phyloP scores from a whole-genome alignment of 441 rosid genomes.

The Corymbia citriodora region DNA sequence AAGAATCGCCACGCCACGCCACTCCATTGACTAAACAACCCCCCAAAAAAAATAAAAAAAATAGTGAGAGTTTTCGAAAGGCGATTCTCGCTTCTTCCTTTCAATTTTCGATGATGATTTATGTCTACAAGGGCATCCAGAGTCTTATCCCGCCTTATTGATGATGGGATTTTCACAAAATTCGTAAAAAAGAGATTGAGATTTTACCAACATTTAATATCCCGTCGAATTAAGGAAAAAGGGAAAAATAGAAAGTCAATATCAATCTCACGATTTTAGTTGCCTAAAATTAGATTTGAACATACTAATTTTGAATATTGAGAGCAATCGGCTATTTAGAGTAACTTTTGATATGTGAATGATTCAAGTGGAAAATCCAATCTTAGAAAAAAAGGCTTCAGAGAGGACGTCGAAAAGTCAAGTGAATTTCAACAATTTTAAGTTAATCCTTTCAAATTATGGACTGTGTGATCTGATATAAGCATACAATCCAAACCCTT shows the following conservation, averaged over 20 bases:
- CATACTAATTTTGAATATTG: accelerated
- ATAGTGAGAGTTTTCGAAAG: not conserved
- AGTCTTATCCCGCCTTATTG: accelerated
- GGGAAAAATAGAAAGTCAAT: accelerated
- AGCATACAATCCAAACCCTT: not conserved
- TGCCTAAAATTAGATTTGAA: accelerated
- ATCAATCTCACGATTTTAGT: accelerated
- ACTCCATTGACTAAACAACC: not conserved
- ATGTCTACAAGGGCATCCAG: accelerated
- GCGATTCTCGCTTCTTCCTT: too few relatives aligned
- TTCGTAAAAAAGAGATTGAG: accelerated
- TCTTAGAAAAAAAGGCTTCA: not conserved
- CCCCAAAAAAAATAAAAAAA: accelerated
- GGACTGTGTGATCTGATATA: not conserved
- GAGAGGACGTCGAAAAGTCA: not conserved
- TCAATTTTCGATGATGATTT: not conserved
- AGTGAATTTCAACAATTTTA: not conserved
- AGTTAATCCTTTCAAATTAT: not conserved
- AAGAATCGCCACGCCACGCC: not conserved
- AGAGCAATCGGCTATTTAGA: accelerated
- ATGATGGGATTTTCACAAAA: accelerated
- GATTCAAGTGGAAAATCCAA: not conserved
- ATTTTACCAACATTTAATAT: accelerated
- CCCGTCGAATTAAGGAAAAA: accelerated
- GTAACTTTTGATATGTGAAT: not conserved